Conservation (phyloP, 2,329 filamentous ascomycete species). For the Verticillium isaacii region DNA sequence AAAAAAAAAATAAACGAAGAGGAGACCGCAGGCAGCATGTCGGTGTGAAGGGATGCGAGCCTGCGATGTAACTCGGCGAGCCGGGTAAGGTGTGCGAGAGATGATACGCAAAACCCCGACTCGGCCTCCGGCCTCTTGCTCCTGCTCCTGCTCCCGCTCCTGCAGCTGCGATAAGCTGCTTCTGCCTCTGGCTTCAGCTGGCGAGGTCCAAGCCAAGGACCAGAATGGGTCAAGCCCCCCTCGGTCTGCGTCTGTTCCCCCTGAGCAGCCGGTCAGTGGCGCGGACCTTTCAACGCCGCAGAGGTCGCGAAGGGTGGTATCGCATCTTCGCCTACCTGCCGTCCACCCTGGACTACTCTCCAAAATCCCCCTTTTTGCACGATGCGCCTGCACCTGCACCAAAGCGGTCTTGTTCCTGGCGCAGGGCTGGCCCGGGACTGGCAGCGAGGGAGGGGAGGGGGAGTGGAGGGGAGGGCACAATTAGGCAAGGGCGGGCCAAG, state of each 20-base stretch:
- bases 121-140: neutral
- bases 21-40: neutral
- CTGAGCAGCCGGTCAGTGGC: neutral
- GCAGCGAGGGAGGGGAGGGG: neutral
- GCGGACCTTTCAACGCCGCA: neutral
- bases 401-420: neutral
- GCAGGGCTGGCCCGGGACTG: neutral
- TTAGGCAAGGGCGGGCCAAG: neutral
- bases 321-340: neutral
- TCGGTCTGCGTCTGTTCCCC: neutral
- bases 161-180: neutral
- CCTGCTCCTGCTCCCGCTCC: neutral
- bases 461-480: neutral
- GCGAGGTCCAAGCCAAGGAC: neutral
- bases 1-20: neutral
- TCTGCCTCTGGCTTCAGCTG: neutral
- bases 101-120: neutral
- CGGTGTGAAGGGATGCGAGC: neutral
- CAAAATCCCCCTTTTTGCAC: neutral
- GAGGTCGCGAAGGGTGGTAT: neutral
- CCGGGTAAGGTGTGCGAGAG: neutral
- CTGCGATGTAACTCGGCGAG: slow-evolving; percentile 1
- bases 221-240: neutral
- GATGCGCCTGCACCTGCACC: neutral
- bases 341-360: no score